Base-by-base conservation (phyloP, 2,329 filamentous ascomycete species). In the Fusarium temperatum region DNA sequence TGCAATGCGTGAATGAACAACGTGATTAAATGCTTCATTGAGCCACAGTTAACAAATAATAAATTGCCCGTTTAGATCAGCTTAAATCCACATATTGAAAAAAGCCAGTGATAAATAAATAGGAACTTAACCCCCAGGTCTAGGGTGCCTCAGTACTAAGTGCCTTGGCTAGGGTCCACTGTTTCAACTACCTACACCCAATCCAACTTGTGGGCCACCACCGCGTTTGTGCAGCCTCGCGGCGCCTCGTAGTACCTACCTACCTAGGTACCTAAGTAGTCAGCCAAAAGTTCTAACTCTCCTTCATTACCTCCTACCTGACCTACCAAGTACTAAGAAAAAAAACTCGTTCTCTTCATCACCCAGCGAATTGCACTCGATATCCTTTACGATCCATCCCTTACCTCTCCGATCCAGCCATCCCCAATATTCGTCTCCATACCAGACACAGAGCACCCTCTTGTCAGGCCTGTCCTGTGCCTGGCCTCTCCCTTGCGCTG, bases 141-240 rank as follows among this genome's bases (percentile, higher is more conserved):
- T n/a, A 35, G 66, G 38, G 24, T 26, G 42, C 26, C 56, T 57
- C 56, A 54, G 42, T 39, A 22, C 26, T 15, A 26, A 47, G 44
- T 20, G 44, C 24, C 44, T 47, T 28, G 24, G n/a, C 22, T 30
- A 39, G 45, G 62, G 35, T 48, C 67, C 68, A 66, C 68, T 62
- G 30, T 36, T 58, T 54, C 53, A 56, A 56, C 48, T 26, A 36
- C 35, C 24, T 48, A 15, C 66, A 62, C 24, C 54, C 55, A 62
- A 54, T 63, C 41, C 35, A 67, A 26, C 24, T 41, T 66, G 69
- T 55, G 56, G 50, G 44, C 64, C 72, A 75, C 72, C 54, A 73
- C 59, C 69, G 58, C 72, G 72, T 75, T 75, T 64, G 61, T 75
- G 72, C 72, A 75, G 72, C 72, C 72, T 75, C 62, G 66, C 62